A percentile compares a stretch with the other conserved stretches of the same genome.
Conservation (phyloP, 2,329 filamentous ascomycete species). For the Endothia cerciana region DNA sequence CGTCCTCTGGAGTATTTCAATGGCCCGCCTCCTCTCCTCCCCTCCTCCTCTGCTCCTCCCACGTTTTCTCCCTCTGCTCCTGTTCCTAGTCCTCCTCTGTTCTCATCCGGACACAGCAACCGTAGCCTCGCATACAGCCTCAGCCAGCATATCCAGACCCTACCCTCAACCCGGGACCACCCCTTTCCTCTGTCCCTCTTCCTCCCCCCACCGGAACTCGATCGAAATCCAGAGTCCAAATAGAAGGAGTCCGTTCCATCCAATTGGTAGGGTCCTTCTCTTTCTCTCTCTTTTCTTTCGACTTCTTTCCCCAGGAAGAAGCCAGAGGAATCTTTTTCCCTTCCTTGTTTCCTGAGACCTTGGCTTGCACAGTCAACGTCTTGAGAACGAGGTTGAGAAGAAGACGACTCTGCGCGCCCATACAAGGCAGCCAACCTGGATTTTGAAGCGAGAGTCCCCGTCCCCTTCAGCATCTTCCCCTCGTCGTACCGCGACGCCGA, state of each 20-base stretch:
- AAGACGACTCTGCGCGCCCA: constrained; percentile 48
- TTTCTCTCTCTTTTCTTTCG: constrained; percentile 54
- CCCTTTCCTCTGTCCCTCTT: constrained; percentile 18
- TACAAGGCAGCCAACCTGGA: constrained; percentile 93
- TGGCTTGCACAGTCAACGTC: constrained; percentile 33
- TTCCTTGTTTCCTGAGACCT: constrained; percentile 56
- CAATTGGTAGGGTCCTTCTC: constrained; percentile 42
- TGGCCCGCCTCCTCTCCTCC: constrained; percentile 29
- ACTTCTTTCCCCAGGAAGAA: constrained; percentile 50
- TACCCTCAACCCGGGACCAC: constrained; percentile 35
- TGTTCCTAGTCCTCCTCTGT: constrained; percentile 24
- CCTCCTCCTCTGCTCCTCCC: constrained; percentile 24
- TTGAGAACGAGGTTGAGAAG: constrained; percentile 48
- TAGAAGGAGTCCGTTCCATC: constrained; percentile 39
- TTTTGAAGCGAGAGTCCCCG: constrained; percentile 99
- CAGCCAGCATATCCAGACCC: constrained; percentile 32
- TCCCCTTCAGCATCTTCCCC: constrained; percentile 99
- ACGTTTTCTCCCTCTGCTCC: constrained; percentile 25
- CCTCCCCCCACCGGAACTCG: constrained; percentile 33
- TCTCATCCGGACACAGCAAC: constrained; percentile 32
- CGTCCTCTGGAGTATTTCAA: constrained; percentile 28
- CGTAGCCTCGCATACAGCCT: constrained; percentile 25
- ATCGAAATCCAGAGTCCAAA: constrained; percentile 37
- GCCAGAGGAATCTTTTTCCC: constrained; percentile 59
- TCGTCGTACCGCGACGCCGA: constrained; percentile 71